Evolutionary conservation across 2,329 filamentous ascomycete genomes (phyloP).

Genomic region (Arthrobotrys entomopaga): DNA sequence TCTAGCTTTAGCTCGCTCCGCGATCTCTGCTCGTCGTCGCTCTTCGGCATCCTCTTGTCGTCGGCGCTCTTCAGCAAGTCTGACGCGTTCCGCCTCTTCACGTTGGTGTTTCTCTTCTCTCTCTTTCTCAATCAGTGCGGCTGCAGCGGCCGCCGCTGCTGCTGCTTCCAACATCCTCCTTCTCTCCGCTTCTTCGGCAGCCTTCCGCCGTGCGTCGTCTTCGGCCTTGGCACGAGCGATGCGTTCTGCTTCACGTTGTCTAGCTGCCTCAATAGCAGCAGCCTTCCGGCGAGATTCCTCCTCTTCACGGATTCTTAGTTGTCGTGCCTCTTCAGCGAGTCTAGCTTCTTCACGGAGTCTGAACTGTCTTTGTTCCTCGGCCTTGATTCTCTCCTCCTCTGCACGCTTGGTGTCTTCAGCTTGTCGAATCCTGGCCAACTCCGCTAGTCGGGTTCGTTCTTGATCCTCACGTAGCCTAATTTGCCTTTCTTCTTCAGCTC

Average conservation of each 20-base stretch:
- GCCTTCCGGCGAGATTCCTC: conserved; percentile 44
- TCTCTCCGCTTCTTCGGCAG: conserved; percentile 23
- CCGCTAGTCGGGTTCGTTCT: too few species aligned
- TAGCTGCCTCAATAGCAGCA: conserved; percentile 29
- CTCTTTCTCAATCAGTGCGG: conserved; percentile 28
- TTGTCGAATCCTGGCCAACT: conserved; percentile 16
- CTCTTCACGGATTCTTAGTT: conserved; percentile 27
- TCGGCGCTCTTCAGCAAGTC: conserved; percentile 31
- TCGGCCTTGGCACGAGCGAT: conserved; percentile 25
- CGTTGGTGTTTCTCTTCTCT: conserved; percentile 44
- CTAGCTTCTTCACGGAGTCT: conserved; percentile 29
- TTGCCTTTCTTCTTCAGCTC: conserved; percentile 14
- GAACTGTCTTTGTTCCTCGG: conserved; percentile 24
- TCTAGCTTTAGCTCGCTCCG: conserved; percentile 35
- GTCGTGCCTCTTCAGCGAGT: conserved; percentile 26
- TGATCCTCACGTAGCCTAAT: too few species aligned
- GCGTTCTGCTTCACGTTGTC: conserved; percentile 43
- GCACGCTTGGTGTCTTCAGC: conserved; percentile 27
- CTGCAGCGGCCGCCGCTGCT: conserved; percentile 29
- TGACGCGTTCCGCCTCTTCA: conserved; percentile 43
- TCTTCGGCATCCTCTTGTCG: conserved; percentile 48
- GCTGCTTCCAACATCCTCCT: conserved; percentile 30
- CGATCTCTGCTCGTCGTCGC: conserved; percentile 37
- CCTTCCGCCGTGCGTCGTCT: conserved; percentile 23
- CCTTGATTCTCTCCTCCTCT: conserved; percentile 23